Conservation (phyloP, 805 yeast species). For the Yarrowia osloensis region DNA sequence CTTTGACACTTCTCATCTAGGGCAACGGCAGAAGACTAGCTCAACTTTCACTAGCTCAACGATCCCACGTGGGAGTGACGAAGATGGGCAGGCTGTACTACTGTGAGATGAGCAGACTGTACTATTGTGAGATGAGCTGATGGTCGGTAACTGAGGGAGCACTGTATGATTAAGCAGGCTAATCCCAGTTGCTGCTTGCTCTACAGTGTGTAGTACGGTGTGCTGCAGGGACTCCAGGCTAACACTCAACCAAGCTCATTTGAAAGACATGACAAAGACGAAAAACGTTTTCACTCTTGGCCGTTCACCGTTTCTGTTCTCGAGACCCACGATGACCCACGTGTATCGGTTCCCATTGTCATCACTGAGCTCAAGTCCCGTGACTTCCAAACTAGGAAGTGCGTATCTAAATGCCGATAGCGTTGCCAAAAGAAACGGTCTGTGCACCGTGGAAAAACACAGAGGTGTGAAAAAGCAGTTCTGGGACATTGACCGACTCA, state of each 20-base stretch:
- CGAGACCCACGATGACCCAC: not conserved
- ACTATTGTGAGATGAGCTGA: not conserved
- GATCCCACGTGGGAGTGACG: constrained; percentile 6
- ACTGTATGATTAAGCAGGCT: too few relatives aligned
- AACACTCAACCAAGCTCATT: too few relatives aligned
- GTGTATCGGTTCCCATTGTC: too few relatives aligned
- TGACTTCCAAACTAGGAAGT: not conserved
- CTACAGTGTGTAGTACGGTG: too few relatives aligned
- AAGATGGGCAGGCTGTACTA: not conserved
- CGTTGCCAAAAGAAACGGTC: not conserved
- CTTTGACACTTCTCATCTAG: not conserved
- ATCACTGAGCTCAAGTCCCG: not conserved
- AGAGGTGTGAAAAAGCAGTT: not conserved
- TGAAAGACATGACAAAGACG: not conserved
- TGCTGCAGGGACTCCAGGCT: too few relatives aligned
- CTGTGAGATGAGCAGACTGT: too few relatives aligned
- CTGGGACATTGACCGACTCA: too few relatives aligned
- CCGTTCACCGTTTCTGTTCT: too few relatives aligned
- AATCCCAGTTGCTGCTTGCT: too few relatives aligned
- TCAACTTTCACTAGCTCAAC: not conserved
- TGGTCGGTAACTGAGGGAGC: too few relatives aligned
- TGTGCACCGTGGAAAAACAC: not conserved
- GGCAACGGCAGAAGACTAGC: not conserved
- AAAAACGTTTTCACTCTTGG: not conserved
- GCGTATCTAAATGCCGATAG: not conserved